Base-by-base conservation (phyloP, 768 basidiomycete species). In the Trametopsis cervina region DNA sequence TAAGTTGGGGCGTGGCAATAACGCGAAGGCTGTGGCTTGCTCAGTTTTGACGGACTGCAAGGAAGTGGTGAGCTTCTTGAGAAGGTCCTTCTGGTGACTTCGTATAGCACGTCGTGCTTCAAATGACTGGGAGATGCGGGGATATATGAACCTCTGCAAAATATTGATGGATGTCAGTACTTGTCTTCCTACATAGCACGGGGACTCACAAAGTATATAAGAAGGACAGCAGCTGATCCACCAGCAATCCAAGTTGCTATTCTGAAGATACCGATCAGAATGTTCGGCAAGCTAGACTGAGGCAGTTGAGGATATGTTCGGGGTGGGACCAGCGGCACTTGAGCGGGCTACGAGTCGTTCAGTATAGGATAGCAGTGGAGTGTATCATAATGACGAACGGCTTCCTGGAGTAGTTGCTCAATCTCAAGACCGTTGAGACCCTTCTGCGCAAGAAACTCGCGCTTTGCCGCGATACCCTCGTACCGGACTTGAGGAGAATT, bases 291-390 rank as follows among this genome's bases (percentile, higher is more conserved):
- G 55, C 75, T 78, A 2, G 86, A 89, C 2, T 85, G 85, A 4
- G 80, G 76, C 10, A 71, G 75, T 51, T 75, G 77, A 3, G 86
- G 86, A 56, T 89, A 89, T 41, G 81, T 80, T 54, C 84, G 75
- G 0, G 86, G 84, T 17, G 86, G 86, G 27, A 89, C 63, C 4
- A 63, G 49, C 7, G 82, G 85, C 10, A 62, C 57, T 58, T 68
- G 58, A 13, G 48, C 48, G 13, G 61, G 62, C 57, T 61, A 15
- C 4, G 11, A 22, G 22, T 15, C 11, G 25, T n/a, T 20, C 47
- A 42, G 25, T 15, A 22, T 25, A 15, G 23, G 56, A 15, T 67
- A 61, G 69, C 33, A 13, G 18, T 17, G 24, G 72, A 37, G n/a
- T 39, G 37, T 15, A 11, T 21, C 21, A 33, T 46, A 50, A 26